Base-by-base conservation (phyloP, 345 rosid genomes). In the Salix viminalis region DNA sequence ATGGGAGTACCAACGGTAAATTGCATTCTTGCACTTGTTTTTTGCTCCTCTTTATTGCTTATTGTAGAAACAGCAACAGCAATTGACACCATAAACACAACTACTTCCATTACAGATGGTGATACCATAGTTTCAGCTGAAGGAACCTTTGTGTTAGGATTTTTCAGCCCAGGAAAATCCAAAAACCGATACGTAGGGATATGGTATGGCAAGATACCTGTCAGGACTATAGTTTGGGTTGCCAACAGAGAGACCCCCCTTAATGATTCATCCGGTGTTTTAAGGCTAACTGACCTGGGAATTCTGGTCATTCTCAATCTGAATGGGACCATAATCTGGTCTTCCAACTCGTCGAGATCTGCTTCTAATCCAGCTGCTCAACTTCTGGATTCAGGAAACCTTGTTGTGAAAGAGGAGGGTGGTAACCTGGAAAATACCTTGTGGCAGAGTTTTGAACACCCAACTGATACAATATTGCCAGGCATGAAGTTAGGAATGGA, bases 401-500 rank as follows among this genome's bases (percentile, higher is more conserved):
- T 74, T 30, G 37, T 74, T 32, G 12, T 74, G 12, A 74, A 37
- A 18, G 42, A 74, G 6, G 19, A 42, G 10, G 28, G 37, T 4
- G 30, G 39, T 19, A 14, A 11, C 23, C 46, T 26, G 6, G 70
- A 36, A 42, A 42, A 23, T 28, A 26, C 46, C 60, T 32, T 70
- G 34, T 76, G 67, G 60, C 65, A 70, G 48, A 66, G 73, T 26
- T 70, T 70, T 28, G 60, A 70, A 13, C 34, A 70, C 16, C 73
- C 73, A 70, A 24, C 24, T 48, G 61, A 70, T 70, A 70, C 73
- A 46, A 18, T 70, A 7, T 36, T 70, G 19, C 60, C 73, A 19
- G 60, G 9, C 2, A 54, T 54, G 60, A 54, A 54, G 61, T 11
- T 54, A 54, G 24, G 61, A 54, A 7, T 23, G 4, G 7, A 15